A percentile compares a stretch with the other conserved stretches of the same genome.
Conservation (phyloP, 2,329 filamentous ascomycete genomes). For the Blumeria graminis region DNA sequence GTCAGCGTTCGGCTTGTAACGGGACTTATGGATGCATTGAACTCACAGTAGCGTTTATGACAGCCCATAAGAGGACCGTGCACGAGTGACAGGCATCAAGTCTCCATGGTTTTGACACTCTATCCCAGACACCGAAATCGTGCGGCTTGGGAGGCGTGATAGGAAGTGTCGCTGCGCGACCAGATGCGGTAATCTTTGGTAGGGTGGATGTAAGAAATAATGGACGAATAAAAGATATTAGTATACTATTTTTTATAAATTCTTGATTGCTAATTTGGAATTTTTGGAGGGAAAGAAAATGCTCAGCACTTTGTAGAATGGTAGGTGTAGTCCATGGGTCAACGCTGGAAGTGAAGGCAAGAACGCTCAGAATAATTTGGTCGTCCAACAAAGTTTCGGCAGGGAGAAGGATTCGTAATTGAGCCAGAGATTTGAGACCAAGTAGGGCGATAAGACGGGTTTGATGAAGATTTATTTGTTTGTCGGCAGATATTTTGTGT, state of each 20-base stretch:
- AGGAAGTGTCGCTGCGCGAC: constrained; percentile 26
- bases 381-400: background rate
- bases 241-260: constrained; percentile 30
- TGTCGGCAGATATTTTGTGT: constrained; percentile 1
- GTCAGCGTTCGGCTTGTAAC: background rate
- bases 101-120: constrained; percentile 34
- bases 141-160: constrained; percentile 17
- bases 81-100: constrained; percentile 25
- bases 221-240: constrained; percentile 39
- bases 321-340: constrained; percentile 19
- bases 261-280: constrained; percentile 4
- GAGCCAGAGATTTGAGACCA: constrained; percentile 6
- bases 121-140: constrained; percentile 16
- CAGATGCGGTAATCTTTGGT: constrained; percentile 27
- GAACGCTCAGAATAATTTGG: constrained; percentile 14
- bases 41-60: constrained; percentile 26
- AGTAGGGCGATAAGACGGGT: constrained; percentile 6
- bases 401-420: background rate
- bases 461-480: constrained; percentile 3
- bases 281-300: constrained; percentile 14
- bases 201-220: constrained; percentile 36
- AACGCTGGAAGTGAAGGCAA: constrained; percentile 14
- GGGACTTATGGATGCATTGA: background rate
- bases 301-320: constrained; percentile 13
- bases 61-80: constrained; percentile 35